Conservation (phyloP, 441 rosid genomes). For the Arabidopsis lyrata region DNA sequence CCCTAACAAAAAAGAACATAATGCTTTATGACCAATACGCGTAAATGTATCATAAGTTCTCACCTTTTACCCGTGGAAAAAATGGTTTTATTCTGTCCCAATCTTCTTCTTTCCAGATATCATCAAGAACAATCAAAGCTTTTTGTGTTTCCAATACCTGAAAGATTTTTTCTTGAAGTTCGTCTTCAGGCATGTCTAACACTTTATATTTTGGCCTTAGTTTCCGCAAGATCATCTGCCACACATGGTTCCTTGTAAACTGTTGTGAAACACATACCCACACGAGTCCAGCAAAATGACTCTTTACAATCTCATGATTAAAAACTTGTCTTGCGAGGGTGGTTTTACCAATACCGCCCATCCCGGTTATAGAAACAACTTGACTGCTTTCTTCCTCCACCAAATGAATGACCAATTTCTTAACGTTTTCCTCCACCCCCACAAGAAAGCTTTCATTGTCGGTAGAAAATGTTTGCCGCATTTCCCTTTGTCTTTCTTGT, state of each 20-base stretch:
- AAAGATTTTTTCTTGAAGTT: background rate
- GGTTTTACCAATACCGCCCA: constrained; percentile 1
- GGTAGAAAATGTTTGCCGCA: background rate
- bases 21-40: too few relatives aligned
- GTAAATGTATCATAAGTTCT: too few relatives aligned
- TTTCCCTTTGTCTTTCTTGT: background rate
- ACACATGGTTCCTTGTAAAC: background rate
- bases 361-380: background rate
- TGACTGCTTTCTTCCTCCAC: background rate
- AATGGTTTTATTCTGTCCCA: background rate
- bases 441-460: background rate
- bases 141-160: background rate
- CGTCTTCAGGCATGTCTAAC: background rate
- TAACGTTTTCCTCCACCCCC: background rate
- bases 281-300: too few relatives aligned
- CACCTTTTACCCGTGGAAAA: too few relatives aligned
- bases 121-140: constrained; percentile 14
- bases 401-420: background rate
- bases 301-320: background rate
- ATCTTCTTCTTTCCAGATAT: constrained; percentile 9
- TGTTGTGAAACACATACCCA: constrained; percentile 45
- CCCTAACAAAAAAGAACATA: background rate
- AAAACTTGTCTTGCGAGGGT: background rate
- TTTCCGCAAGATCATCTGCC: too few relatives aligned
- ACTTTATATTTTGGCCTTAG: too few relatives aligned